Conservation (phyloP, 805 yeast species). For the Kregervanrija fluxuum region DNA sequence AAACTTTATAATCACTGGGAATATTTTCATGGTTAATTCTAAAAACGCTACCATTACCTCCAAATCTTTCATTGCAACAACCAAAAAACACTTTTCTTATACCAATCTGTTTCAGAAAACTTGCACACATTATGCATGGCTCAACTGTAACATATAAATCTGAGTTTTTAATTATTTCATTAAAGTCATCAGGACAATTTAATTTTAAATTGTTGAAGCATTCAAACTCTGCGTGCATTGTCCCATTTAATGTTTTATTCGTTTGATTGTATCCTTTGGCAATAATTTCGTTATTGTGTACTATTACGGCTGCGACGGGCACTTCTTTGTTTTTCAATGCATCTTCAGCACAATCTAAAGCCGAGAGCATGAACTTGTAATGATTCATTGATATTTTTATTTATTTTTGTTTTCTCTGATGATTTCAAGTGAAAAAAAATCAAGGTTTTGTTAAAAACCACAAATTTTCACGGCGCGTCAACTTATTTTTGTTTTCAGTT, state of each 20-base stretch:
- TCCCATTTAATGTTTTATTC: slow-evolving; percentile 76
- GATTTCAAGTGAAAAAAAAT: no score
- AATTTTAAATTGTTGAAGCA: slow-evolving; percentile 55
- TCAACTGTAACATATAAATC: slow-evolving; percentile 90
- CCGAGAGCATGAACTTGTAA: slow-evolving; percentile 41
- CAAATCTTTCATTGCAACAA: slow-evolving; percentile 91
- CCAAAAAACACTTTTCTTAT: slow-evolving; percentile 77
- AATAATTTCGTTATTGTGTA: slow-evolving; percentile 41
- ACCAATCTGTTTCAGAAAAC: slow-evolving; percentile 76
- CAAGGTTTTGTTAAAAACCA: no score
- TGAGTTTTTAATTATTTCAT: slow-evolving; percentile 42
- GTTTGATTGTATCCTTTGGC: slow-evolving; percentile 84
- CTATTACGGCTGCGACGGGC: slow-evolving; percentile 80
- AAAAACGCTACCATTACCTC: slow-evolving; percentile 90
- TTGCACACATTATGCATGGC: slow-evolving; percentile 98
- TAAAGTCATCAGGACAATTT: slow-evolving; percentile 21
- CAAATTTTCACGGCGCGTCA: no score
- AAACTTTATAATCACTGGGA: slow-evolving; percentile 11
- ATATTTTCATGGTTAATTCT: slow-evolving; percentile 42
- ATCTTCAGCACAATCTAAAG: slow-evolving; percentile 49
- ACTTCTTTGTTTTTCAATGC: slow-evolving; percentile 69
- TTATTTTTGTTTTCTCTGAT: no score
- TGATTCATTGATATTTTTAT: slow-evolving; percentile 6
- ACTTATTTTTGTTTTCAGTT: no score
- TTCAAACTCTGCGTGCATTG: slow-evolving; percentile 86